Percentiles rank a stretch among this genome's conserved stretches.
Conservation (phyloP, 305 asterid genomes). For the Solanum hybrid region DNA sequence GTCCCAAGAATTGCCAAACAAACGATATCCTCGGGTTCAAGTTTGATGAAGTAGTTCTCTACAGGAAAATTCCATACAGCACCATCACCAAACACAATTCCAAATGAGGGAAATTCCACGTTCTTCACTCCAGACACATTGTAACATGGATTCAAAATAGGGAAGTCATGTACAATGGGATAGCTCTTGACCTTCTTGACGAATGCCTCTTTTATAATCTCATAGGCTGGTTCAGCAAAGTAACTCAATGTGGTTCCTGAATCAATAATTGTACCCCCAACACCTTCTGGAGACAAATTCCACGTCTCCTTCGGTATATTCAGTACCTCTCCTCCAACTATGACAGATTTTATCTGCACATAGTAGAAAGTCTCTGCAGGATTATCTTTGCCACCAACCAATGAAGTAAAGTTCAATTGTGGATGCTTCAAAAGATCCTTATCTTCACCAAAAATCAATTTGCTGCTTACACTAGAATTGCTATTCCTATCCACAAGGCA, state of each 20-base stretch:
- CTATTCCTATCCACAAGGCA: constrained; percentile 21
- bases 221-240: constrained; percentile 73
- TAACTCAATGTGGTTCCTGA: constrained; percentile 85
- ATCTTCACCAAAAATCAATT: constrained; percentile 84
- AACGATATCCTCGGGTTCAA: constrained; percentile 61
- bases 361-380: constrained; percentile 75
- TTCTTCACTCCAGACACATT: constrained; percentile 51
- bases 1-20: constrained; percentile 86
- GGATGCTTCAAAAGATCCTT: constrained; percentile 37
- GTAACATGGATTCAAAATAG: constrained; percentile 70
- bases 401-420: constrained; percentile 52
- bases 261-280: constrained; percentile 79
- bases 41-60: constrained; percentile 67
- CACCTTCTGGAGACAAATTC: constrained; percentile 50
- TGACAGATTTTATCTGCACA: constrained; percentile 50
- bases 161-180: constrained; percentile 48
- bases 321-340: constrained; percentile 67
- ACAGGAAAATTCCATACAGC: constrained; percentile 82
- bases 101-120: constrained; percentile 55
- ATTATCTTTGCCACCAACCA: constrained; percentile 42
- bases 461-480: constrained; percentile 66
- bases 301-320: constrained; percentile 60
- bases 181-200: constrained; percentile 37
- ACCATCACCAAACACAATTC: constrained; percentile 62
- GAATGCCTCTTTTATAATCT: constrained; percentile 54